Percentiles rank a stretch among this genome's conserved stretches.
Evolutionary conservation across 208 protist species (phyloP).

Genomic region (Crithidia bombi): DNA sequence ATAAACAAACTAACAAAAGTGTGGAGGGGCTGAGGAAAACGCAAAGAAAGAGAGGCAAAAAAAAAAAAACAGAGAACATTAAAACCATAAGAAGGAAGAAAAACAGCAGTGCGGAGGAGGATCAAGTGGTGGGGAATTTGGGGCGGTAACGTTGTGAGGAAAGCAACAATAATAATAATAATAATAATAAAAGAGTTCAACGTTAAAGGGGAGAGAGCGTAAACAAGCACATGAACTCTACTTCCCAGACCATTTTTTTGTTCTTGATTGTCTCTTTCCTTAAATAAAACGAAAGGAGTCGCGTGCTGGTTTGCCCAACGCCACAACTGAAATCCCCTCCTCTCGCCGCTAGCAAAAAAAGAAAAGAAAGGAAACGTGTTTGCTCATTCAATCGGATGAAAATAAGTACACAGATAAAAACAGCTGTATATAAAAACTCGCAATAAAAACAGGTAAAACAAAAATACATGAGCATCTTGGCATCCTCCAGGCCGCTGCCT

Average conservation of each 20-base stretch:
- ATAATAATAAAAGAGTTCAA: neutral
- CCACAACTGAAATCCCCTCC: neutral
- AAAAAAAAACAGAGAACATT: too few relatives aligned
- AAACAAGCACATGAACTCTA: neutral
- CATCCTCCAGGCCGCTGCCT: too few relatives aligned
- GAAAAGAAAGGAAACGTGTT: conserved; percentile 17
- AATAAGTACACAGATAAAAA: neutral
- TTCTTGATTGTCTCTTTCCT: too few relatives aligned
- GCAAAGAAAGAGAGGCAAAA: too few relatives aligned
- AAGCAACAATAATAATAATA: neutral
- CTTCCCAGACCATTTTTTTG: neutral
- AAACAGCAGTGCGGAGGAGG: neutral
- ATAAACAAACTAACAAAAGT: too few relatives aligned
- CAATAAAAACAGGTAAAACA: neutral
- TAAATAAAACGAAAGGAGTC: neutral
- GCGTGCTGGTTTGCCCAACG: too few relatives aligned
- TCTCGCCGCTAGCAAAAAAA: conserved; percentile 19
- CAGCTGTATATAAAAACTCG: neutral
- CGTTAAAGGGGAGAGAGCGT: neutral
- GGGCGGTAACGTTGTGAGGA: too few relatives aligned
- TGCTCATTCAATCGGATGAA: conserved; percentile 1
- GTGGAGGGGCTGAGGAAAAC: too few relatives aligned
- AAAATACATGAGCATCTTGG: neutral
- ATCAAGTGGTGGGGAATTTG: neutral
- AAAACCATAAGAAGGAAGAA: too few relatives aligned